A percentile compares a stretch with the other conserved stretches of the same genome.
These are phyloP conservation scores for Starmerella tilneyi DNA, from an alignment of 805 yeast genomes.

Conservation along the genomic window DNA sequence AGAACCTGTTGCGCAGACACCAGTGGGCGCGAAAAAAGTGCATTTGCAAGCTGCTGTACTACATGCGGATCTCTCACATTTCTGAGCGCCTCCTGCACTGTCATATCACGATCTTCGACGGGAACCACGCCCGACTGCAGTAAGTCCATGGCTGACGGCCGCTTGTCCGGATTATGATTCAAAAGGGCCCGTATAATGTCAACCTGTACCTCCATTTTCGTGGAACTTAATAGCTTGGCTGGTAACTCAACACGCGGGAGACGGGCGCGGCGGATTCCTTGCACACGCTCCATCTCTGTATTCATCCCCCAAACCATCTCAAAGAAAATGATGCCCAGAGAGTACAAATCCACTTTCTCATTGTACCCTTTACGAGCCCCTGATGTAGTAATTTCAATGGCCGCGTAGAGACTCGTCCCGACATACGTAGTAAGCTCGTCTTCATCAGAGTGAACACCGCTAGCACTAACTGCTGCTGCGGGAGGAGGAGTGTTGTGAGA, in stretches of 20 bases:
- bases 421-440: slow-evolving; percentile 85
- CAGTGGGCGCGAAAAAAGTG: slow-evolving; percentile 75
- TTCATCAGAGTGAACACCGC: slow-evolving; percentile 26
- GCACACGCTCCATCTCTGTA: slow-evolving; percentile 92
- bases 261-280: slow-evolving; percentile 57
- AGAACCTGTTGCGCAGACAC: slow-evolving; percentile 74
- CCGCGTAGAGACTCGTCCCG: slow-evolving; percentile 90
- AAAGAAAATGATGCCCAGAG: slow-evolving; percentile 86
- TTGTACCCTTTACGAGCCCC: slow-evolving; percentile 46
- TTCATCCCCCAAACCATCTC: slow-evolving; percentile 79
- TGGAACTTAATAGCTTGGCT: slow-evolving; percentile 44
- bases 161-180: slow-evolving; percentile 62
- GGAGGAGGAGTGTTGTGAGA: slow-evolving; percentile 7
- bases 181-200: slow-evolving; percentile 56
- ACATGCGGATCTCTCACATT: slow-evolving; percentile 83
- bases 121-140: slow-evolving; percentile 77
- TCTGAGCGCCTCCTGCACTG: slow-evolving; percentile 76
- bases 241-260: slow-evolving; percentile 58
- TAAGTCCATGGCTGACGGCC: slow-evolving; percentile 73
- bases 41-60: slow-evolving; percentile 84
- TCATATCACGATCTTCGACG: slow-evolving; percentile 78
- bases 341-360: slow-evolving; percentile 91
- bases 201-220: slow-evolving; percentile 44
- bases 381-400: slow-evolving; percentile 58
- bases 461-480: neutral